Percentiles rank a stretch among this genome's conserved stretches.
phyloP scores from a whole-genome alignment of 495 filamentous ascomycete species.

The Lepraria neglecta region DNA sequence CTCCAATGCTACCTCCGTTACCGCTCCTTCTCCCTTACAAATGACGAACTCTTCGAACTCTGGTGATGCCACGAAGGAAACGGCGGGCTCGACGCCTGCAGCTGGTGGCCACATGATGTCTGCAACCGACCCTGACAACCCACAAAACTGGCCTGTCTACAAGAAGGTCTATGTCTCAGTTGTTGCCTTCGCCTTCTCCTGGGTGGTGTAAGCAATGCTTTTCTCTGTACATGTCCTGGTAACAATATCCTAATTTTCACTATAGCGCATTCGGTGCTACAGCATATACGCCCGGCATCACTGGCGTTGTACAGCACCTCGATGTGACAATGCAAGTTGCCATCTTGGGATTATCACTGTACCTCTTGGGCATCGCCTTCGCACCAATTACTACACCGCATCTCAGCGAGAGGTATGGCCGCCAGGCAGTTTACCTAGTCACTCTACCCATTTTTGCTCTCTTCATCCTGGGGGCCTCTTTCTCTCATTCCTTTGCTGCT shows the following conservation, averaged over 20 bases:
- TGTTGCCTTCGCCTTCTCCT: constrained; percentile 34
- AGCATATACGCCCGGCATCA: constrained; percentile 42
- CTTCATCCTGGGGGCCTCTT: constrained; percentile 36
- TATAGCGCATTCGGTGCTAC: constrained; percentile 45
- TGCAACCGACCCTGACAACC: constrained; percentile 43
- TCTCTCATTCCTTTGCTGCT: constrained; percentile 30
- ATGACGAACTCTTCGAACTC: constrained; percentile 2
- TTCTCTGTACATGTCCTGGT: neutral
- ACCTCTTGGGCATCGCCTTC: constrained; percentile 38
- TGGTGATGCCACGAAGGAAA: constrained; percentile 3
- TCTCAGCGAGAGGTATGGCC: constrained; percentile 36
- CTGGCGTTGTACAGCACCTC: constrained; percentile 38
- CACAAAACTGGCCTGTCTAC: constrained; percentile 47
- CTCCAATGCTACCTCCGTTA: constrained; percentile 3
- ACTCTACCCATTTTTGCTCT: constrained; percentile 32
- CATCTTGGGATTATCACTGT: constrained; percentile 38
- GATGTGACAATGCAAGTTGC: constrained; percentile 40
- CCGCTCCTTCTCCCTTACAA: constrained; percentile 4
- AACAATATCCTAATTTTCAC: neutral
- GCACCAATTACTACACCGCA: constrained; percentile 39
- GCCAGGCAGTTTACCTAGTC: constrained; percentile 34
- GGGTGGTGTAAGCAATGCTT: constrained; percentile 32
- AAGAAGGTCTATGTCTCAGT: constrained; percentile 39
- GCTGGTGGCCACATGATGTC: constrained; percentile 26
- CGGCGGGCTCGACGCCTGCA: neutral